Conservation (phyloP, 2,329 filamentous ascomycete genomes). For the Chalaropsis thielavioides region DNA sequence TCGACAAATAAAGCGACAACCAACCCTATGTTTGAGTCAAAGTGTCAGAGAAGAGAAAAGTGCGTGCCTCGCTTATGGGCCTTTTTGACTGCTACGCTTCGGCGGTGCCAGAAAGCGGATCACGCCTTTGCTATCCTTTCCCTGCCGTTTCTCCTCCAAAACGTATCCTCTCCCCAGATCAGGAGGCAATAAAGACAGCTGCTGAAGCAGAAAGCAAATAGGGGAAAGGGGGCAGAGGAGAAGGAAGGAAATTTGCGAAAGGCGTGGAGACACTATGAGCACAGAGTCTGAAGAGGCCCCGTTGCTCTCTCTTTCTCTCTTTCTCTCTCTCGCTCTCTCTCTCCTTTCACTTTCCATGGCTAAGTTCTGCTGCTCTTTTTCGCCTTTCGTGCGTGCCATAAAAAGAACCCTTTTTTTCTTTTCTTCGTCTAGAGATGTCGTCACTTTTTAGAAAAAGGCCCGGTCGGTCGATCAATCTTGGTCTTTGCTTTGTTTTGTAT, state of each 20-base stretch:
- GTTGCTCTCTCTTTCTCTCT: background rate
- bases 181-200: background rate
- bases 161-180: background rate
- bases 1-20: background rate
- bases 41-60: background rate
- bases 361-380: background rate
- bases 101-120: background rate
- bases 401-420: background rate
- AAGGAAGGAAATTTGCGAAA: background rate
- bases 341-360: background rate
- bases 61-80: background rate
- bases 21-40: background rate
- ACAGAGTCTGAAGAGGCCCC: background rate
- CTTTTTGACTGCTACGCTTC: no score
- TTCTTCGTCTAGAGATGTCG: background rate
- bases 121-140: background rate
- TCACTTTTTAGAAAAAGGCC: background rate
- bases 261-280: background rate
- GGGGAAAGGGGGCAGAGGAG: background rate
- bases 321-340: background rate
- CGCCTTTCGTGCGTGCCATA: background rate
- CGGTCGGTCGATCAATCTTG: background rate
- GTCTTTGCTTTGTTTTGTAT: background rate
- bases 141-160: background rate
- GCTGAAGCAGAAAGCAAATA: background rate